Base-by-base conservation (phyloP, 768 basidiomycete species). In the Mrakia frigida region DNA sequence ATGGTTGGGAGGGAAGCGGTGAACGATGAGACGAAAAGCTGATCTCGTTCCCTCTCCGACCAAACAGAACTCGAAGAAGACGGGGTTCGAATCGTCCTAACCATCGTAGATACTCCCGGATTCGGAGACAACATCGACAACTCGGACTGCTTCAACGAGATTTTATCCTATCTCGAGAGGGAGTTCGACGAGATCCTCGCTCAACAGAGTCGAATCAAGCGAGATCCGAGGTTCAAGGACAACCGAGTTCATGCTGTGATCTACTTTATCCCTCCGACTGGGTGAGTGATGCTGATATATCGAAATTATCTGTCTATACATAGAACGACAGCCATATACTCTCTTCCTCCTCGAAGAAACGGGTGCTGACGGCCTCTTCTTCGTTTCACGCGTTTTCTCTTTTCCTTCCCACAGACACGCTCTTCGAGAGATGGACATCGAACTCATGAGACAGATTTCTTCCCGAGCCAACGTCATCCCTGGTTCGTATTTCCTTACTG, bases 61-160 rank as follows among this genome's bases (percentile, higher is more conserved):
- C 11, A 2, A 73, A 25, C 82, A 95, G 97, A 99, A 84, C 89
- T 99, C 78, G 97, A 98, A 80, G 97, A 98, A 84, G 97, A 99
- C 80, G 97, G 97, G 60, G 93, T 98, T 79, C 91, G 97, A 80
- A 98, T 99, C 83, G 93, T 94, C 9, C 87, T 99, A 80, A 98
- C 97, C 61, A 93, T 99, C 78, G 95, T 99, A 37, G 97, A 99
- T 83, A 99, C 97, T 0, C 97, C 97, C 75, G 97, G 97, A 59
- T 98, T 99, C 80, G 97, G 96, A 53, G 95, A 98, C 85, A 94
- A 94, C 82, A 96, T 98, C 82, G 94, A 99, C 87, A 98, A 98
- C 82, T 68, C 65, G 35, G 65, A 25, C 11, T 35, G 39, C 37
- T 68, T 99, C 85, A 91, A 92, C 83, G 97, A 99, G 84, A 98